Base-by-base conservation (phyloP, 208 protist species). In the Wallacemonas collosoma region DNA sequence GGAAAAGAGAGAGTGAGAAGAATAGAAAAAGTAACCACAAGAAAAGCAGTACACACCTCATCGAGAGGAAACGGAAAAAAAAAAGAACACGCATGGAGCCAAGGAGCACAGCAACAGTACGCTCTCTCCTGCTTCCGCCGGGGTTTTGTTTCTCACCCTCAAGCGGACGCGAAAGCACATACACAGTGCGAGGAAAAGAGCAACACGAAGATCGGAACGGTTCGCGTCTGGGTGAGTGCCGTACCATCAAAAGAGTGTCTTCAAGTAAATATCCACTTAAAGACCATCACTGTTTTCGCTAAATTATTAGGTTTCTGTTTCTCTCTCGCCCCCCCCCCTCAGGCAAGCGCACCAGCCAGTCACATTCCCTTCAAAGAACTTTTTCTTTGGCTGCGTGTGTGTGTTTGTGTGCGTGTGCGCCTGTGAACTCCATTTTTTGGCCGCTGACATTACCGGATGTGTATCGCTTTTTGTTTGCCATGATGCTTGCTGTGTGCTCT, bases 361-460 rank as follows among this genome's bases (percentile, higher is more conserved):
- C 26, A 26, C 26, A 26, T 50, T 6, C 6, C 45, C 0, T 50
- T 50, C 51, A 55, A 57, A 15, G 7, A 15, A 58, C 11, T 71
- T 66, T 63, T 41, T 53, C 63, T 74, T 54, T 74, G 26, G 0
- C 40, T 50, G n/a, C n/a, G 41, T 68, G 17, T 39, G 58, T 68
- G 14, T 64, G 14, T 55, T 43, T 60, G 6, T 60, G 41, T 63
- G 56, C 4, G 53, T 74, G 39, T 64, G 41, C 14, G 74, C 17
- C 39, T 68, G 17, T 5, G 39, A 60, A 57, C 43, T 58, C 26
- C 64, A 47, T 57, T 69, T 69, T 69, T 69, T 12, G 39, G 15
- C 38, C n/a, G 58, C 62, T 44, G 36, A 26, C 26, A 26, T 26
- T 26, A 26, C 26, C 26, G 26, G 26, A 26, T 26, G 26, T 26